A percentile compares a stretch with the other conserved stretches of the same genome.
Conservation (phyloP, 2,329 filamentous ascomycete genomes). For the Fusarium tupiense region DNA sequence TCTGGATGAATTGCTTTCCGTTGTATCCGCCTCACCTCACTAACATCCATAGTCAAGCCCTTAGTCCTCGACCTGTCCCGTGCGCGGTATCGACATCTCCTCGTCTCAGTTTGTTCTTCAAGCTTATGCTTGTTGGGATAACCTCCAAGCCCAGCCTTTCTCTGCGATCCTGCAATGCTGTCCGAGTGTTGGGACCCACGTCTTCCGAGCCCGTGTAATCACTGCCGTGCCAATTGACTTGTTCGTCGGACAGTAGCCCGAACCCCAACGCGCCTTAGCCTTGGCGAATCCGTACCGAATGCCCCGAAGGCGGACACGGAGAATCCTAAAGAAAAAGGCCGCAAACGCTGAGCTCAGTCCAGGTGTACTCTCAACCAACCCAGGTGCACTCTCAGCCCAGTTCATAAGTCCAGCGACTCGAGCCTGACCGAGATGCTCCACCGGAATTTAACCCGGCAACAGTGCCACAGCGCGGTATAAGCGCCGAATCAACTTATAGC, state of each 20-base stretch:
- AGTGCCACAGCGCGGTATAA: constrained; percentile 35
- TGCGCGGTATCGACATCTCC: constrained; percentile 2
- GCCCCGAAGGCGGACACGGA: constrained; percentile 33
- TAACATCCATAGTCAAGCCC: background rate
- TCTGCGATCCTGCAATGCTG: constrained; percentile 19
- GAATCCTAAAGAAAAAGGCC: constrained; percentile 41
- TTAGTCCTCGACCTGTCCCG: constrained; percentile 4
- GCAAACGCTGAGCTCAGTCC: constrained; percentile 30
- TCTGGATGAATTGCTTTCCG: constrained; percentile 2
- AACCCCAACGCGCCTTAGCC: constrained; percentile 40
- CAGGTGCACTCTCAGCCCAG: constrained; percentile 24
- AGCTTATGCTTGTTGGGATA: constrained; percentile 29
- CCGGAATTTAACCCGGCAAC: constrained; percentile 39
- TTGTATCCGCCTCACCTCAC: constrained; percentile 16
- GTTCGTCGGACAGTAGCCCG: constrained; percentile 44
- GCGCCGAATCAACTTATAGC: constrained; percentile 34
- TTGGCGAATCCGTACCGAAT: constrained; percentile 35
- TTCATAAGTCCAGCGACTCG: background rate
- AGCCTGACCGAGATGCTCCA: constrained; percentile 24
- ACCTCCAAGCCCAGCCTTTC: constrained; percentile 15
- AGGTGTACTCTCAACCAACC: constrained; percentile 25
- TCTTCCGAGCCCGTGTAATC: constrained; percentile 36
- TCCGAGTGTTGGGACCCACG: constrained; percentile 37
- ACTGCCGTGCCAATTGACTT: constrained; percentile 45
- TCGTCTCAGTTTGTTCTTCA: constrained; percentile 10